Evolutionary conservation across 768 basidiomycete species (phyloP).

Genomic region (Neoboletus magnificus): DNA sequence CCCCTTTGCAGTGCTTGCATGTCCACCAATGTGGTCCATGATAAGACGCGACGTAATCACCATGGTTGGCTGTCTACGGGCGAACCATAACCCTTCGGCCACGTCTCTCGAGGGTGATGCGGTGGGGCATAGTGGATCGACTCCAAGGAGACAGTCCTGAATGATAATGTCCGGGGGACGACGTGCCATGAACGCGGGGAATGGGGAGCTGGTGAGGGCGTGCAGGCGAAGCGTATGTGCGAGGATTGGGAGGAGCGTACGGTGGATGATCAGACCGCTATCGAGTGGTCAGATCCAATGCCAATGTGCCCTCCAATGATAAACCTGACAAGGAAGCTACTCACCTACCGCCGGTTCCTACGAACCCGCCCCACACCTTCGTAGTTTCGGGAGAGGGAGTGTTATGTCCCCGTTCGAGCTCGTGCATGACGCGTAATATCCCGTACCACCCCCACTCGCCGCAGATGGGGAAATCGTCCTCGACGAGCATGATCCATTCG

Average conservation of each 20-base stretch:
- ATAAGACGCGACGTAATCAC: constrained; percentile 42
- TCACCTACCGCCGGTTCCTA: constrained; percentile 43
- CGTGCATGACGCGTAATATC: constrained; percentile 31
- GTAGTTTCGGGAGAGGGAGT: constrained; percentile 9
- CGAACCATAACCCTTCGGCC: constrained; percentile 5
- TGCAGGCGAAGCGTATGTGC: constrained; percentile 31
- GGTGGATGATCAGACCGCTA: constrained; percentile 43
- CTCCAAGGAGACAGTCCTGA: constrained; percentile 42
- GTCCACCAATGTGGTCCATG: constrained; percentile 42
- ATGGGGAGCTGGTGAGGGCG: constrained; percentile 25
- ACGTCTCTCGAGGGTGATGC: constrained; percentile 4
- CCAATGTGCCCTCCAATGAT: not conserved
- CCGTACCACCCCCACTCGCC: constrained; percentile 36
- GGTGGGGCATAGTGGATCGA: constrained; percentile 37
- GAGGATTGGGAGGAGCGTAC: constrained; percentile 34
- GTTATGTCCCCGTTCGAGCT: constrained; percentile 24
- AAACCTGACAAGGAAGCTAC: not conserved
- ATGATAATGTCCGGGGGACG: constrained; percentile 40
- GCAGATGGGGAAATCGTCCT: constrained; percentile 45
- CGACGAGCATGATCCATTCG: constrained; percentile 43
- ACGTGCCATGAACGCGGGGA: constrained; percentile 26
- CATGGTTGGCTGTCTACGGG: constrained; percentile 21
- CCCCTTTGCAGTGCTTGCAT: constrained; percentile 33
- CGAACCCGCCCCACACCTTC: constrained; percentile 35
- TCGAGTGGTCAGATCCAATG: not conserved